Evolutionary conservation across 768 basidiomycete species (phyloP), one percentile per base, ranked within the genome.

Genomic region (Calvatia gigantea): DNA sequence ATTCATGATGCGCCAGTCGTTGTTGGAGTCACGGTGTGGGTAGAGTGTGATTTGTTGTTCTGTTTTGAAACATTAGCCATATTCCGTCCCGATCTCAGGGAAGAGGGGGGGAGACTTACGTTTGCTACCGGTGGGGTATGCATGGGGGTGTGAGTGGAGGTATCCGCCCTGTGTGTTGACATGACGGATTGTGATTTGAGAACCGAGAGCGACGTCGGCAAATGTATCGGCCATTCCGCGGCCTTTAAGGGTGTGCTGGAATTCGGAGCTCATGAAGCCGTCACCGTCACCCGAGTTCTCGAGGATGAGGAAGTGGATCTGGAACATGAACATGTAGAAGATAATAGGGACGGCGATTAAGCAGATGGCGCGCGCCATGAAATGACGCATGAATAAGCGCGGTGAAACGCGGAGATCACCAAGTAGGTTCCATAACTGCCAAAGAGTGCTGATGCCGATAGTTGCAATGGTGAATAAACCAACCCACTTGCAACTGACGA

Each of bases 11-110:
- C 83, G 79, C 92, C 92, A 99, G 62, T 87, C 72, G 69, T 99
- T 99, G 77, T 99, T 99, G n/a, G 77, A 74, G 65, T 99, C 97
- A n/a, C 89, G 83, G 69, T 99, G 97, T 1, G 97, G 97, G 67
- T 99, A 99, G n/a, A 99, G 85, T 0, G 97, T 98, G 59, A 99
- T 79, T 74, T 99, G 97, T 82, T 99, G 97, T 66, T 99, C 95
- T 98, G 66, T 15, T 45, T 31, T 37, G 11, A 9, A 33, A 23
- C 47, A 23, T 56, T 11, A 60, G 31, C 38, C 45, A n/a, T 19
- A 56, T 25, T 9, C 42, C 11, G 27, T 33, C 31, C 11, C 8
- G 51, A 59, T 29, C 56, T 39, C 31, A 29, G 12, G 53, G 1
- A 35, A 21, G 19, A 17, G 27, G 17, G 21, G 15, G 19, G 23